phyloP scores from a whole-genome alignment of 148 eudicot species.

The Amaranthus hypochondriacus region DNA sequence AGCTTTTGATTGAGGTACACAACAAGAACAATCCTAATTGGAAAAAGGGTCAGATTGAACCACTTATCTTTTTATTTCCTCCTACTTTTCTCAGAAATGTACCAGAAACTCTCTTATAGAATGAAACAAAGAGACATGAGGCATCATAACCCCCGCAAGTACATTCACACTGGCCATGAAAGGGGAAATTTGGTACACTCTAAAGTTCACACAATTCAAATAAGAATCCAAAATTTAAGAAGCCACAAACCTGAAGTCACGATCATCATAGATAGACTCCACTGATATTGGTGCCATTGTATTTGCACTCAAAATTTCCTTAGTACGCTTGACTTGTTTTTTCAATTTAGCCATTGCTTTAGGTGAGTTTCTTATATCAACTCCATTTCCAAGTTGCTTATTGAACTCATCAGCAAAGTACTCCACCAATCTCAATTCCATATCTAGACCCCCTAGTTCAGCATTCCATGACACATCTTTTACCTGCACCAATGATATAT shows the following conservation, averaged over 20 bases:
- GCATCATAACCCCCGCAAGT: neutral
- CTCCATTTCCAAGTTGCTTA: slow-evolving; percentile 69
- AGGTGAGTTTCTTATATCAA: slow-evolving; percentile 75
- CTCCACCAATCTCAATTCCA: slow-evolving; percentile 91
- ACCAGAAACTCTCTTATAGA: too few relatives aligned
- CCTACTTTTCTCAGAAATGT: too few relatives aligned
- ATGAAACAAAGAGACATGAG: too few relatives aligned
- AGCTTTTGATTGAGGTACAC: too few relatives aligned
- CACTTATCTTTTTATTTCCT: too few relatives aligned
- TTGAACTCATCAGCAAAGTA: slow-evolving; percentile 88
- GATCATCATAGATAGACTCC: slow-evolving; percentile 89
- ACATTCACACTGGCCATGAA: neutral
- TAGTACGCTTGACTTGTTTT: slow-evolving; percentile 98
- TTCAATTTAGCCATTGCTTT: slow-evolving; percentile 99
- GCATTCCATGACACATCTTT: slow-evolving; percentile 93
- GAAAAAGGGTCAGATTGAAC: too few relatives aligned
- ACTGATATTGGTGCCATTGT: slow-evolving; percentile 90
- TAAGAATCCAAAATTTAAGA: neutral
- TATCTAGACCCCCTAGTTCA: slow-evolving; percentile 85
- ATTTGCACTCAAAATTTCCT: slow-evolving; percentile 94
- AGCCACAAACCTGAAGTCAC: slow-evolving; percentile 78
- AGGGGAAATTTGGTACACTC: neutral
- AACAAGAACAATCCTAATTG: too few relatives aligned
- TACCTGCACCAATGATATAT: slow-evolving; percentile 38
- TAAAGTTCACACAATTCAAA: neutral